Conservation (phyloP, 768 basidiomycete genomes). For the Pleurotus eryngii region DNA sequence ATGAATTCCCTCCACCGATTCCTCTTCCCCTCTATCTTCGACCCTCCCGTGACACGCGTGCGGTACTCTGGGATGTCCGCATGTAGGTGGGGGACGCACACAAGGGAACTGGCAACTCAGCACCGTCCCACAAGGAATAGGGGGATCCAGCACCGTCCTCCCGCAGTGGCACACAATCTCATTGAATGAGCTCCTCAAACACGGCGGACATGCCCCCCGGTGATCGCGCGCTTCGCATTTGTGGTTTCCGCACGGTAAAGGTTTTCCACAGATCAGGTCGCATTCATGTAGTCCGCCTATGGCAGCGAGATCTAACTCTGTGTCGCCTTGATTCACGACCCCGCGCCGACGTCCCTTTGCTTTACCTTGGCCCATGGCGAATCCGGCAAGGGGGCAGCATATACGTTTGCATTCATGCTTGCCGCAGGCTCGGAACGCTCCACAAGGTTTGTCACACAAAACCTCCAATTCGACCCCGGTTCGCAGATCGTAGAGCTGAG, state of each 20-base stretch:
- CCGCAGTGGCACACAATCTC: constrained; percentile 88
- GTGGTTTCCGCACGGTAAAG: constrained; percentile 74
- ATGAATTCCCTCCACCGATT: background rate
- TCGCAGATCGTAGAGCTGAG: constrained; percentile 33
- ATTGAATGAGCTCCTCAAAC: constrained; percentile 87
- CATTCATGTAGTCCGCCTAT: constrained; percentile 77
- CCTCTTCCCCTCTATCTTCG: background rate
- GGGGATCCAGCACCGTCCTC: constrained; percentile 83
- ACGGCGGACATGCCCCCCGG: constrained; percentile 74
- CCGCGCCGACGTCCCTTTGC: constrained; percentile 60
- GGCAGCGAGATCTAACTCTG: constrained; percentile 44
- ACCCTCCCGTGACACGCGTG: constrained; percentile 77
- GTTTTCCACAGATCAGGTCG: constrained; percentile 74
- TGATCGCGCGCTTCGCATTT: constrained; percentile 81
- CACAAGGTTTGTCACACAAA: constrained; percentile 78
- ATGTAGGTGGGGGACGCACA: constrained; percentile 58
- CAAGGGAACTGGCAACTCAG: constrained; percentile 84
- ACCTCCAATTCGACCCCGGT: constrained; percentile 46
- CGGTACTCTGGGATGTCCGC: constrained; percentile 76
- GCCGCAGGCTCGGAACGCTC: constrained; percentile 77
- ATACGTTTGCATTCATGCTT: constrained; percentile 79
- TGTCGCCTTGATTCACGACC: constrained; percentile 22
- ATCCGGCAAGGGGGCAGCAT: constrained; percentile 85
- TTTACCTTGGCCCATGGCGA: constrained; percentile 48
- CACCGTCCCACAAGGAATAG: constrained; percentile 81